Evolutionary conservation across 2,329 filamentous ascomycete genomes (phyloP), one percentile per base, ranked within the genome.

Genomic region (Hansfordia pulvinata): DNA sequence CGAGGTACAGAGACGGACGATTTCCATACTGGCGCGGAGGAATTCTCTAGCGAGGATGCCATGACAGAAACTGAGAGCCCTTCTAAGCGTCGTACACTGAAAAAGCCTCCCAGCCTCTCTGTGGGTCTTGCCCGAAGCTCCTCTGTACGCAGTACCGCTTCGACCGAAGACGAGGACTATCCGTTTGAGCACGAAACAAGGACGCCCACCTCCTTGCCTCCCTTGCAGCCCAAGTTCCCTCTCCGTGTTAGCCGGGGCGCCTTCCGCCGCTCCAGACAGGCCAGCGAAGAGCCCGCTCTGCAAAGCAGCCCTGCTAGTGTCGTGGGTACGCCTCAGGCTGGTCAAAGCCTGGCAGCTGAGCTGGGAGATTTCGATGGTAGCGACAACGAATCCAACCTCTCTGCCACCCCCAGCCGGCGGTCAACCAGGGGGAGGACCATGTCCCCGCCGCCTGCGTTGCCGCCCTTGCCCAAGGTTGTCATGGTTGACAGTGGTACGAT

Each of bases 1-100:
- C 73, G 74, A 16, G 69, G 62, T 9, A 93, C 84, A 1, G 86
- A 93, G 54, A 93, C 85, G 8, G 88, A 96, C 39, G 84, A 84
- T 35, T 96, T 96, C 69, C 81, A 93, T 49, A 94, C 88, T 4
- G 85, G 82, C n/a, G 71, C 75, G 10, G 90, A 96, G 41, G 80
- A 83, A 13, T 54, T 74, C 27, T 67, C 66, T 10, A 85, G 76
- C 43, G 83, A 84, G 34, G 79, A 85, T 38, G 63, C 54, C 4
- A 60, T 80, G 25, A 93, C 85, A 1, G 88, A 93, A 54, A 96
- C 86, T 1, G 88, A 94, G 49, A 67, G 62, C 29, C 60, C 54
- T 3, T 54, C 58, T 3, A 58, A 54, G 40, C 58, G 55, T 10
- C 30, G 27, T 5, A 46, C 42, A 6, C 29, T 43, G 18, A 37